Evolutionary conservation across 1,284 basidiomycete genomes (phyloP).

Genomic region (Laetiporus sulphureus): DNA sequence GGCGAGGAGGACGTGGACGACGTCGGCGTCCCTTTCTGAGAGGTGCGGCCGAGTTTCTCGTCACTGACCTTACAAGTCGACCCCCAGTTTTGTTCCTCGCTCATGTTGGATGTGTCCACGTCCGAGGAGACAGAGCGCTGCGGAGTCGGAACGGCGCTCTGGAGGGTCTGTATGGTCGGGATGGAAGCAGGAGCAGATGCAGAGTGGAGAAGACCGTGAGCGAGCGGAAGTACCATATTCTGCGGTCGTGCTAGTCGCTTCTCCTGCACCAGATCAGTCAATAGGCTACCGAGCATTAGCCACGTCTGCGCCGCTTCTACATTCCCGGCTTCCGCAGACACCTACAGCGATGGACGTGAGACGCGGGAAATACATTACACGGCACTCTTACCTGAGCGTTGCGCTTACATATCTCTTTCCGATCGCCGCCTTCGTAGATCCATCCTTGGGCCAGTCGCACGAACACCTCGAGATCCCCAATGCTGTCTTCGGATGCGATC

Average conservation of each 20-base stretch:
- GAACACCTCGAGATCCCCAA: slow-evolving; percentile 46
- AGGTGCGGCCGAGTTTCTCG: slow-evolving; percentile 15
- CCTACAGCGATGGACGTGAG: slow-evolving; percentile 28
- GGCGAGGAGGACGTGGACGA: slow-evolving; percentile 62
- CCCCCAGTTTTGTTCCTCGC: slow-evolving; percentile 14
- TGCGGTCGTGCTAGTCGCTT: too few relatives aligned
- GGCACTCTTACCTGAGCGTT: slow-evolving; percentile 53
- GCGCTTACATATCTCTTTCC: slow-evolving; percentile 41
- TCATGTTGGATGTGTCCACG: neutral
- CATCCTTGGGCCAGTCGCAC: slow-evolving; percentile 63
- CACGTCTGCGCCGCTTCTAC: slow-evolving; percentile 63
- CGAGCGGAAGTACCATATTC: slow-evolving; percentile 16
- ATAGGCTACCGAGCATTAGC: slow-evolving; percentile 55
- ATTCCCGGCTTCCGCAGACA: slow-evolving; percentile 55
- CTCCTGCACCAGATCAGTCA: slow-evolving; percentile 42
- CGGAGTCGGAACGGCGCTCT: slow-evolving; percentile 4
- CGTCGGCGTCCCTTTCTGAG: slow-evolving; percentile 21
- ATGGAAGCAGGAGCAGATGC: slow-evolving; percentile 38
- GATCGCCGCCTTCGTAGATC: slow-evolving; percentile 49
- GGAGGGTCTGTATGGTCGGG: slow-evolving; percentile 18
- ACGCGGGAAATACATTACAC: slow-evolving; percentile 4
- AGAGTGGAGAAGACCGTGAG: slow-evolving; percentile 31
- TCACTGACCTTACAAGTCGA: slow-evolving; percentile 13
- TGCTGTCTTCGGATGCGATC: slow-evolving; percentile 29
- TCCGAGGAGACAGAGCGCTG: slow-evolving; percentile 18